Evolutionary conservation across 176 grass and related monocot species (phyloP).

Genomic region (Zoysia japonica): DNA sequence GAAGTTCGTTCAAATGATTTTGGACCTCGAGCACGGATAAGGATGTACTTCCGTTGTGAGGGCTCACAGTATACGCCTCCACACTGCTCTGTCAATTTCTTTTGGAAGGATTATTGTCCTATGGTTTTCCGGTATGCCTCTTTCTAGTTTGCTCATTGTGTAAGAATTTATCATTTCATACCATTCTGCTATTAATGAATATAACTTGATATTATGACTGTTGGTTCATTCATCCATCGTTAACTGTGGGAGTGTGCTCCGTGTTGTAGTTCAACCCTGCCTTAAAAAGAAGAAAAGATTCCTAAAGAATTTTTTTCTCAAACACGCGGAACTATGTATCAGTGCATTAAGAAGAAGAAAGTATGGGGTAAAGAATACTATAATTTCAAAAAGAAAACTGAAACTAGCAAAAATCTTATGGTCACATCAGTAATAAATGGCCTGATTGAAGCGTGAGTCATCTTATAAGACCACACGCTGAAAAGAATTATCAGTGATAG

Average conservation of each 20-base stretch:
- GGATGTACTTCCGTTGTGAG: slow-evolving; percentile 84
- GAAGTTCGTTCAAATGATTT: slow-evolving; percentile 98
- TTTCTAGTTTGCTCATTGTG: slow-evolving; percentile 34
- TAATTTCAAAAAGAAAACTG: background rate
- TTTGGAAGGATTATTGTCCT: slow-evolving; percentile 98
- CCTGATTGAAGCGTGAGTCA: slow-evolving; percentile 1
- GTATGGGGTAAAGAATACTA: background rate
- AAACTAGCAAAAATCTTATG: slow-evolving; percentile 16
- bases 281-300: background rate
- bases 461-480: background rate
- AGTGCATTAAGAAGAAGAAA: no score
- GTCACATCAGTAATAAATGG: slow-evolving; percentile 8
- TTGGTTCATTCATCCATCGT: background rate
- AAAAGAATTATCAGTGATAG: background rate
- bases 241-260: slow-evolving; percentile 5
- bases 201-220: slow-evolving; percentile 1
- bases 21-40: slow-evolving; percentile 86
- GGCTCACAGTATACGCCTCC: slow-evolving; percentile 96
- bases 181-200: background rate
- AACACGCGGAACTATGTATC: no score
- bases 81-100: slow-evolving; percentile 86
- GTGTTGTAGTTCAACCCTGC: background rate
- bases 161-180: slow-evolving; percentile 10
- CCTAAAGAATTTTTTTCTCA: no score
- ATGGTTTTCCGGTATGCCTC: slow-evolving; percentile 87